Base-by-base conservation (phyloP, 148 eudicot genomes). In the Beta vulgaris region DNA sequence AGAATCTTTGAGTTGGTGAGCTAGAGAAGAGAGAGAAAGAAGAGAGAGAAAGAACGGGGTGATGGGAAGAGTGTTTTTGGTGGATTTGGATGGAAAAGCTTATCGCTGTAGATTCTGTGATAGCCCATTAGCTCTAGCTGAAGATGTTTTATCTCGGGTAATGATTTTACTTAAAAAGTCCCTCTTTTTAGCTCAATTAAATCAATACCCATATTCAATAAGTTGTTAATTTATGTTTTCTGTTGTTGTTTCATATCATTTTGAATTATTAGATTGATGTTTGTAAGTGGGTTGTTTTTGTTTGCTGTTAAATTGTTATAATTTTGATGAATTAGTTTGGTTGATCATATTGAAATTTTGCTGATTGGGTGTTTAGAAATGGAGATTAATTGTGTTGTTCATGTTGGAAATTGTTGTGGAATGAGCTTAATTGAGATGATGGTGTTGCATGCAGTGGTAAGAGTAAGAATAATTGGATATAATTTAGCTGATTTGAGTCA, bases 11-110 rank as follows among this genome's bases (percentile, higher is more conserved):
- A 25, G 32, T 28, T 58, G 62, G 62, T 58, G 32, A 28, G 13
- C 8, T 10, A 58, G 62, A 29, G 4, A 21, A 35, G 37, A 66
- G 48, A 39, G 69, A 66, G 32, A 66, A 66, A 26, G 7, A 53
- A 67, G 31, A 42, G 51, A 42, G 68, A 34, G 69, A 34, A 8
- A 65, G 61, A 7, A 21, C 0, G 21, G 60, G 66, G 68, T 68
- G 48, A 87, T 87, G 89, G 89, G 89, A 48, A 78, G 89, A 46
- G 77, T 87, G 29, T 87, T 87, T 49, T 54, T 78, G 67, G 83
- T 84, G 66, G 89, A 87, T 36, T 57, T 87, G 26, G 76, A 87
- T 46, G 89, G 89, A 28, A 82, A 84, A 59, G 55, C 75, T 61
- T 87, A 82, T 71, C 83, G 84, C 77, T 87, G 89, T 84, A 82